A percentile compares a stretch with the other conserved stretches of the same genome.
Conservation (phyloP, 2,329 filamentous ascomycete species). For the Aspergillus eucalypticola region DNA sequence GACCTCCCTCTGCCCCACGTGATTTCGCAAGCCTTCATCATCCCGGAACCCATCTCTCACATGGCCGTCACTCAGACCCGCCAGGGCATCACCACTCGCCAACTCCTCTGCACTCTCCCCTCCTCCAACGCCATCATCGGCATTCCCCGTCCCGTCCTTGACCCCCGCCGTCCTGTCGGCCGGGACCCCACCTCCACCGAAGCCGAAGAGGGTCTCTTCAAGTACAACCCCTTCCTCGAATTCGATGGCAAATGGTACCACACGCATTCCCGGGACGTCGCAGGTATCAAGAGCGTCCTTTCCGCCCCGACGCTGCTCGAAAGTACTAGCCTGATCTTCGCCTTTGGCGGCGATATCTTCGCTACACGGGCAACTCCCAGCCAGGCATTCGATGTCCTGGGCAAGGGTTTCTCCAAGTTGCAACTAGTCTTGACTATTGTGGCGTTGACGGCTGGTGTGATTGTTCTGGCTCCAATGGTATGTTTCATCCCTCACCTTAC, state of each 20-base stretch:
- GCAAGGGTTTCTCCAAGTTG: conserved; percentile 89
- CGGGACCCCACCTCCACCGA: conserved; percentile 80
- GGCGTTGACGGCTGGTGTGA: conserved; percentile 74
- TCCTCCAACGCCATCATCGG: conserved; percentile 72
- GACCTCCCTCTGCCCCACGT: conserved; percentile 69
- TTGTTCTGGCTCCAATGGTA: conserved; percentile 82
- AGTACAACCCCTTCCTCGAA: conserved; percentile 74
- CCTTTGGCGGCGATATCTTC: conserved; percentile 82
- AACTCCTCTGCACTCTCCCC: conserved; percentile 77
- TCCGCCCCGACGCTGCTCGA: conserved; percentile 79
- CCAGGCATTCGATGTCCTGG: conserved; percentile 86
- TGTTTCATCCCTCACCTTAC: conserved; percentile 35
- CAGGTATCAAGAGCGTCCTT: conserved; percentile 72
- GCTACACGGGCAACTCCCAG: conserved; percentile 85
- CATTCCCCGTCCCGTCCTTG: conserved; percentile 75
- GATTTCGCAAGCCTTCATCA: conserved; percentile 75
- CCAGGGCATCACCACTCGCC: conserved; percentile 84
- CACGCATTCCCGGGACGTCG: conserved; percentile 77
- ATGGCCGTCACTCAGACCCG: conserved; percentile 84
- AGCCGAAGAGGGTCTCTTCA: conserved; percentile 76
- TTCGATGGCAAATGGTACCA: conserved; percentile 80
- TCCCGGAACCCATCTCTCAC: conserved; percentile 74
- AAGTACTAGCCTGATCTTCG: conserved; percentile 87
- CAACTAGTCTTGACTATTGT: conserved; percentile 81
- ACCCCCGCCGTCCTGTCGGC: conserved; percentile 81